phyloP scores from a whole-genome alignment of 2,329 filamentous ascomycete genomes.

The Lachnellula willkommii region DNA sequence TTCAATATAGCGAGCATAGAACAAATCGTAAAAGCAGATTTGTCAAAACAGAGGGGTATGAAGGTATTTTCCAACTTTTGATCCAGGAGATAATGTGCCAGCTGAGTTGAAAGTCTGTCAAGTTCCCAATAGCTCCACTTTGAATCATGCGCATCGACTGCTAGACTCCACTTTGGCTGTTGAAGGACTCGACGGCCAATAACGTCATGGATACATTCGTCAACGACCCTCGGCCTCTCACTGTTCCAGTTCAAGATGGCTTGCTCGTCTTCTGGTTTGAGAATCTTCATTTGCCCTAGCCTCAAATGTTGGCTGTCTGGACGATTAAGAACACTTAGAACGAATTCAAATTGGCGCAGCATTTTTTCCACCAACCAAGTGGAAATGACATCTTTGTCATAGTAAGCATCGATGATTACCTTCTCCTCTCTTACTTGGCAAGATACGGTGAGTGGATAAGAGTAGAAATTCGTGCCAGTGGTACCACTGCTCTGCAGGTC shows the following conservation, averaged over 20 bases:
- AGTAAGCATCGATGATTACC: constrained; percentile 4
- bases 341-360: constrained; percentile 5
- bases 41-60: constrained; percentile 31
- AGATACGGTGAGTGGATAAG: constrained; percentile 8
- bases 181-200: not conserved
- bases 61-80: constrained; percentile 9
- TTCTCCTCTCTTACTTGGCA: constrained; percentile 1
- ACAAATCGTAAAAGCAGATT: constrained; percentile 27
- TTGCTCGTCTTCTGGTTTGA: constrained; percentile 3
- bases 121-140: constrained; percentile 14
- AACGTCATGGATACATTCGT: constrained; percentile 6
- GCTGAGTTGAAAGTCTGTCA: constrained; percentile 7
- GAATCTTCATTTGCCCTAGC: constrained; percentile 1
- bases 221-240: not conserved
- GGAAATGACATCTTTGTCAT: constrained; percentile 5
- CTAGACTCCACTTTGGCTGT: not conserved
- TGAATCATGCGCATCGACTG: constrained; percentile 8
- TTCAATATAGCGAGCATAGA: constrained; percentile 29
- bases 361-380: constrained; percentile 5
- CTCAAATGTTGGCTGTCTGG: not conserved
- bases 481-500: constrained; percentile 6
- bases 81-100: constrained; percentile 3
- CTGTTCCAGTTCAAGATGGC: constrained; percentile 5
- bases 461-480: constrained; percentile 6
- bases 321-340: constrained; percentile 5